A percentile compares a stretch with the other conserved stretches of the same genome.
phyloP scores from a whole-genome alignment of 345 rosid species.

The Pseudoturritis turrita region DNA sequence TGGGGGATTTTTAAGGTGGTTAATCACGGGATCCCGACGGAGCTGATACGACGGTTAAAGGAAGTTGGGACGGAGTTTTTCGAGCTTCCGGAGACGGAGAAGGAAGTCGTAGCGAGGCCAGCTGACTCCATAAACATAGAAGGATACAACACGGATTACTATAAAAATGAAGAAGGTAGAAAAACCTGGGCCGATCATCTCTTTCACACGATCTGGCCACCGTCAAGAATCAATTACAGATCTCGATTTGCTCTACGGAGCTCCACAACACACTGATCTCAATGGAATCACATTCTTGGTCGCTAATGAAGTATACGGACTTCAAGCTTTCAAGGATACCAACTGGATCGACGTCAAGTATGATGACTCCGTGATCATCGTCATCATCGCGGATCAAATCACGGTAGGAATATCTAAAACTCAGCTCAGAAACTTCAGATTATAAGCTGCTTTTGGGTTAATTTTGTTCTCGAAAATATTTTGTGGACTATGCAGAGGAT shows the following conservation, averaged over 20 bases:
- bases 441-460: neutral
- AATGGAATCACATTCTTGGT: conserved; percentile 53
- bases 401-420: conserved; percentile 27
- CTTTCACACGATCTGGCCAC: conserved; percentile 79
- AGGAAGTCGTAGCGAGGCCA: conserved; percentile 38
- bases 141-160: conserved; percentile 44
- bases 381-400: conserved; percentile 66
- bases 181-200: conserved; percentile 61
- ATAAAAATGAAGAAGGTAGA: conserved; percentile 39
- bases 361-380: conserved; percentile 46
- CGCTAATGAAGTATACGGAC: conserved; percentile 60
- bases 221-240: conserved; percentile 39
- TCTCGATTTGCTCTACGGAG: conserved; percentile 53
- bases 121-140: conserved; percentile 29
- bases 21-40: conserved; percentile 35
- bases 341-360: conserved; percentile 49
- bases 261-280: conserved; percentile 56
- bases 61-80: conserved; percentile 49
- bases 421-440: too few relatives aligned
- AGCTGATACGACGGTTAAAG: conserved; percentile 39
- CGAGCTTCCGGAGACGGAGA: conserved; percentile 54
- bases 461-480: neutral
- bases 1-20: conserved; percentile 43
- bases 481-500: conserved; percentile 39
- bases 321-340: conserved; percentile 56